These are phyloP conservation scores for Hypsizygus marmoreus DNA, from an alignment of 768 basidiomycete species.

Conservation along the genomic window DNA sequence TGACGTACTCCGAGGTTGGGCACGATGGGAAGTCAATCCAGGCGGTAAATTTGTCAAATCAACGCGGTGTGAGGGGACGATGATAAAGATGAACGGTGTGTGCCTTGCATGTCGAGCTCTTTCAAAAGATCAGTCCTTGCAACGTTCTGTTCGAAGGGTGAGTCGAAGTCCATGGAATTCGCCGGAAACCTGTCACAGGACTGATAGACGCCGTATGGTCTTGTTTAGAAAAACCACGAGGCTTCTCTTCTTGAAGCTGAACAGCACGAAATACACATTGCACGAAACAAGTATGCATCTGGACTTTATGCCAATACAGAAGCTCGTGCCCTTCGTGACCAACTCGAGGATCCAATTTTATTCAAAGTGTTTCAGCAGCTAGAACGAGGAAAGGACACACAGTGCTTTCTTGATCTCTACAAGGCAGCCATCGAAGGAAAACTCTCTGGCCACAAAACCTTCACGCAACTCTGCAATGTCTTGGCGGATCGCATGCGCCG, in stretches of 20 bases:
- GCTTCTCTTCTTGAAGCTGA: background rate
- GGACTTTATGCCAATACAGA: background rate
- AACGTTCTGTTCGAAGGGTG: background rate
- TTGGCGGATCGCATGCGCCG: slow-evolving; percentile 6
- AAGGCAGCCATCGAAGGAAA: slow-evolving; percentile 4
- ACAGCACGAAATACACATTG: background rate
- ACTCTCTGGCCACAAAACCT: slow-evolving; percentile 5
- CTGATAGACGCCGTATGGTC: no score
- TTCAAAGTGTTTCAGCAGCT: slow-evolving; percentile 5
- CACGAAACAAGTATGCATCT: background rate
- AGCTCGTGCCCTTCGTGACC: background rate
- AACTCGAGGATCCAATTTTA: slow-evolving; percentile 8
- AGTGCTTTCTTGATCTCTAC: slow-evolving; percentile 10
- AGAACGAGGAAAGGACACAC: slow-evolving; percentile 2
- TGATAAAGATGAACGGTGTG: background rate
- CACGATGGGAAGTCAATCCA: background rate
- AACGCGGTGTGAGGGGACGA: background rate
- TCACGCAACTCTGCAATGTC: slow-evolving; percentile 11
- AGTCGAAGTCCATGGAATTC: background rate
- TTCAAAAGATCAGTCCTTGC: background rate
- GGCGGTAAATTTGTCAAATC: background rate
- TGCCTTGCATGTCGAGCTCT: background rate
- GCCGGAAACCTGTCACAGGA: background rate
- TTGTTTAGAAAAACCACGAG: background rate
- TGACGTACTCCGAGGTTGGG: background rate